Conservation (phyloP, 2,329 filamentous ascomycete species). For the Achaetomium macrosporum region DNA sequence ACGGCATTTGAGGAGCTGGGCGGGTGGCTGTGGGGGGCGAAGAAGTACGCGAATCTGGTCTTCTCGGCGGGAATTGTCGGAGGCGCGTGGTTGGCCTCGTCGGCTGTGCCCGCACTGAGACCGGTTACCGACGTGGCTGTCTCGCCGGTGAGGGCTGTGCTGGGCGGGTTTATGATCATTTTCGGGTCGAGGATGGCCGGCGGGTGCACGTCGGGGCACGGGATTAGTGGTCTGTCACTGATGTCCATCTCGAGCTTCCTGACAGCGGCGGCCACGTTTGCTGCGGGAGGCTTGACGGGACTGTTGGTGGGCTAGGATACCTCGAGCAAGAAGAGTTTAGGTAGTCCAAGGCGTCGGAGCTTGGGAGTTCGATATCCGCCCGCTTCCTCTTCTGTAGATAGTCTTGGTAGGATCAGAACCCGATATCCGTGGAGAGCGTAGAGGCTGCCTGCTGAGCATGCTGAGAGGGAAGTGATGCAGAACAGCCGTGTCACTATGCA, state of each 20-base stretch:
- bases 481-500: too few species aligned
- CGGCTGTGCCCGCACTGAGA: conserved; percentile 29
- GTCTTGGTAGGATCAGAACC: too few species aligned
- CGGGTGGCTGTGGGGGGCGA: conserved; percentile 40
- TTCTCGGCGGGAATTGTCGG: conserved; percentile 48
- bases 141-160: conserved; percentile 35
- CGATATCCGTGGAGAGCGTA: too few species aligned
- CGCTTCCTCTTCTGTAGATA: too few species aligned
- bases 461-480: too few species aligned
- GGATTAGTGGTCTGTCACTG: conserved; percentile 60
- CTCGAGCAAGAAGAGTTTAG: not conserved
- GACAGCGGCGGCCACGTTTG: conserved; percentile 53
- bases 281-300: conserved; percentile 8
- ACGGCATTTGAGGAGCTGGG: conserved; percentile 57
- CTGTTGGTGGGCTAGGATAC: conserved; percentile 10
- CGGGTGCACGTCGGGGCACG: conserved; percentile 64
- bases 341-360: not conserved
- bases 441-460: too few species aligned
- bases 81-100: conserved; percentile 39
- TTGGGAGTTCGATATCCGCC: too few species aligned
- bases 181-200: conserved; percentile 58
- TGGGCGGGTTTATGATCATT: conserved; percentile 53
- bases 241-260: conserved; percentile 57
- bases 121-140: conserved; percentile 26
- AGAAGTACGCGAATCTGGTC: conserved; percentile 37